Evolutionary conservation across 2,329 filamentous ascomycete species (phyloP).

Genomic region (Talaromyces islandicus): DNA sequence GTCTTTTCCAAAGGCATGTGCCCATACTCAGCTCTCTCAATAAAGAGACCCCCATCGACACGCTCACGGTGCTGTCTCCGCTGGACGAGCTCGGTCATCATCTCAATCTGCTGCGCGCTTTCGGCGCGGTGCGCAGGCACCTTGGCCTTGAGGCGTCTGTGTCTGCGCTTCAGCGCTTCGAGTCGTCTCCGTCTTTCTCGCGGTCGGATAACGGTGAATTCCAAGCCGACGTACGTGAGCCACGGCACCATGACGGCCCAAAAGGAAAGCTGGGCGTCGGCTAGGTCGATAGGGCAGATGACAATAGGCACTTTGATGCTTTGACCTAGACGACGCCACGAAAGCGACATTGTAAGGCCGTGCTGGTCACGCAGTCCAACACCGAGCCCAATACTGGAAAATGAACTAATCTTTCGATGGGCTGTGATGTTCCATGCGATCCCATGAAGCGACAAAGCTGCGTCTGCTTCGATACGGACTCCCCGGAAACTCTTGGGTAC

Average conservation of each 20-base stretch:
- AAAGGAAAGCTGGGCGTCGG: constrained; percentile 27
- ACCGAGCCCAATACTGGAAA: constrained; percentile 34
- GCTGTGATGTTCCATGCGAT: constrained; percentile 31
- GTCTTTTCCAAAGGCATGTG: constrained; percentile 19
- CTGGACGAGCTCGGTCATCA: constrained; percentile 36
- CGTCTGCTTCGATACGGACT: constrained; percentile 29
- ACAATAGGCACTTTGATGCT: constrained; percentile 33
- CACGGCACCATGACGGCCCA: constrained; percentile 33
- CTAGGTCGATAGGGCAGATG: constrained; percentile 28
- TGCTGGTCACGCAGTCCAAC: constrained; percentile 27
- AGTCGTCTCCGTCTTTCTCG: constrained; percentile 30
- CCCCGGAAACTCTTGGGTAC: constrained; percentile 23
- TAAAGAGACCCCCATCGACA: constrained; percentile 30
- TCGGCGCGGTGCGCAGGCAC: constrained; percentile 31
- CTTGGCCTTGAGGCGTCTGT: constrained; percentile 30
- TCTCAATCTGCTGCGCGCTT: constrained; percentile 32
- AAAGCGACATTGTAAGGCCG: constrained; percentile 33
- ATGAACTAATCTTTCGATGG: constrained; percentile 29
- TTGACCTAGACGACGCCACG: constrained; percentile 38
- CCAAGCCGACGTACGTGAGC: constrained; percentile 33
- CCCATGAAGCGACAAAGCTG: constrained; percentile 18
- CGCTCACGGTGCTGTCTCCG: constrained; percentile 32
- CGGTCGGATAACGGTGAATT: constrained; percentile 37
- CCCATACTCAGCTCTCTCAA: constrained; percentile 37
- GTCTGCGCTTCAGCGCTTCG: constrained; percentile 27